A percentile compares a stretch with the other conserved stretches of the same genome.
These are phyloP conservation scores for Colletotrichum spinosum DNA, from an alignment of 2,329 filamentous ascomycete genomes.

Conservation along the genomic window DNA sequence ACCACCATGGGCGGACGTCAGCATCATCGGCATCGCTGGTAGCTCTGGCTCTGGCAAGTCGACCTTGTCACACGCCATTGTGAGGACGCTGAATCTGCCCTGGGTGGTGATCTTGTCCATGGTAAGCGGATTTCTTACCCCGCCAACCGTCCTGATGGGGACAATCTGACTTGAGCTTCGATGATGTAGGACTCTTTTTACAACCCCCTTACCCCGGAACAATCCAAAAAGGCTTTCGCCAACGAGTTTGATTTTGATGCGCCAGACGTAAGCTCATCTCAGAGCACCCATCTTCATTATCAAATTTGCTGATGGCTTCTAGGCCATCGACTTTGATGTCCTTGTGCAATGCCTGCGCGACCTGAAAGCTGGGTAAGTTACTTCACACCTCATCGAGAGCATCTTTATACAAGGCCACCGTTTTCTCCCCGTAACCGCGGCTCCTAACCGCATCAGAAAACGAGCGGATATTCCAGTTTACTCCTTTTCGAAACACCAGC, in stretches of 20 bases:
- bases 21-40: conserved; percentile 95
- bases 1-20: conserved; percentile 95
- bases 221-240: conserved; percentile 82
- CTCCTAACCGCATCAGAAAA: conserved; percentile 63
- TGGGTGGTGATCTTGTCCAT: conserved; percentile 99
- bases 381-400: not conserved
- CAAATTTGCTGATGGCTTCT: conserved; percentile 1
- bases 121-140: conserved; percentile 62
- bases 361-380: conserved; percentile 86
- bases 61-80: conserved; percentile 91
- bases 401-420: too few relatives aligned
- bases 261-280: conserved; percentile 66
- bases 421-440: conserved; percentile 15
- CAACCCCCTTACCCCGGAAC: conserved; percentile 84
- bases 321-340: conserved; percentile 93
- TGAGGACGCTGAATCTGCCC: conserved; percentile 88
- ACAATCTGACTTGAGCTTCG: conserved; percentile 10
- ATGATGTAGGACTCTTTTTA: conserved; percentile 89
- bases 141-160: conserved; percentile 9
- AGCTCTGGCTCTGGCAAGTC: conserved; percentile 97
- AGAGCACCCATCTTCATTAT: not conserved
- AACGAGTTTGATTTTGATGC: conserved; percentile 98
- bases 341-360: conserved; percentile 83
- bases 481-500: conserved; percentile 91
- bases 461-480: conserved; percentile 94